These are phyloP conservation scores for Fagopyrum tataricum DNA, from an alignment of 148 eudicot genomes.

Conservation along the genomic window DNA sequence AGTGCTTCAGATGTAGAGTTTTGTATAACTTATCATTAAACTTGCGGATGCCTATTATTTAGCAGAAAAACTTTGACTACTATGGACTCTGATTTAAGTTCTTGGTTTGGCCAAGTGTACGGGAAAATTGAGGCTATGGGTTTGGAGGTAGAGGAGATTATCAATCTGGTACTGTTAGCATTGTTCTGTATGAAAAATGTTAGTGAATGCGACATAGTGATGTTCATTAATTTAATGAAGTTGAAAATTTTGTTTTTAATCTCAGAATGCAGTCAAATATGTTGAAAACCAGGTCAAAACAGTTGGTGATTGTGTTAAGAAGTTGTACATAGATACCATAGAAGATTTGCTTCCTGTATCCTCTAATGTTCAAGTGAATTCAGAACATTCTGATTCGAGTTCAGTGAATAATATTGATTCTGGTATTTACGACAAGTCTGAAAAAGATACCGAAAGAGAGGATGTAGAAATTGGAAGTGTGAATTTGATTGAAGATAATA, in stretches of 20 bases:
- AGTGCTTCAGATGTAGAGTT: too few relatives aligned
- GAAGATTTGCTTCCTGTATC: conserved; percentile 46
- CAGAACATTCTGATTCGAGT: conserved; percentile 28
- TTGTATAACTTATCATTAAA: too few relatives aligned
- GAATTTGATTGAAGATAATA: conserved; percentile 15
- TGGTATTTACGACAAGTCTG: conserved; percentile 27
- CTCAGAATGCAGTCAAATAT: conserved; percentile 62
- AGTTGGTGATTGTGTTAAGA: conserved; percentile 67
- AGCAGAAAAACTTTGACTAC: conserved; percentile 13
- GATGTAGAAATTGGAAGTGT: conserved; percentile 18
- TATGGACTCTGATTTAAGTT: conserved; percentile 47
- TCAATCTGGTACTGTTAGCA: conserved; percentile 30
- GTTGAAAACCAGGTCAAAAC: conserved; percentile 62
- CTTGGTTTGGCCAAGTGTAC: conserved; percentile 58
- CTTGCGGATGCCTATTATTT: neutral
- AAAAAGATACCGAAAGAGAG: conserved; percentile 22
- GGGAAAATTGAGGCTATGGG: conserved; percentile 64
- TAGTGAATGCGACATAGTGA: too few relatives aligned
- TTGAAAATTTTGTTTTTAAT: neutral
- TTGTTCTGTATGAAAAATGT: too few relatives aligned
- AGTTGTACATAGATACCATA: conserved; percentile 61
- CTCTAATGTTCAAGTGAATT: conserved; percentile 34
- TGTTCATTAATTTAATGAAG: too few relatives aligned
- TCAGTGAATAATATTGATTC: conserved; percentile 28
- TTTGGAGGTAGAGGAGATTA: conserved; percentile 65